A percentile compares a stretch with the other conserved stretches of the same genome.
Evolutionary conservation across 768 basidiomycete species (phyloP).

Genomic region (Tricholoma saponaceum): DNA sequence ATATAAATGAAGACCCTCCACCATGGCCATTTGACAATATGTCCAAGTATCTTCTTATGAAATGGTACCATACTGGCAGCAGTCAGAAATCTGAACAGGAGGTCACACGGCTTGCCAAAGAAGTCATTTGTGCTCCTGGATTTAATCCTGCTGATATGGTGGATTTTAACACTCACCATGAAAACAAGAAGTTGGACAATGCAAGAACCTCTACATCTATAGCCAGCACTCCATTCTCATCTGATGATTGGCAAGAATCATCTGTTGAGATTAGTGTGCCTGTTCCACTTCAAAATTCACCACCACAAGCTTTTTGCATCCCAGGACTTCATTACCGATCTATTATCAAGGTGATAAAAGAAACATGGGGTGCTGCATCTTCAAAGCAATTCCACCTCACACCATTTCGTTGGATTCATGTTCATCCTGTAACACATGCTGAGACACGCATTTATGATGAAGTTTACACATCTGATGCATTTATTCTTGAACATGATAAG

Average conservation of each 20-base stretch:
- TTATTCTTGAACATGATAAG: conserved; percentile 14
- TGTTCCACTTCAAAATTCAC: conserved; percentile 12
- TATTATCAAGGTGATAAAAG: conserved; percentile 20
- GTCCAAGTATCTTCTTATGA: neutral
- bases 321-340: conserved; percentile 21
- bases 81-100: conserved; percentile 13
- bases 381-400: conserved; percentile 18
- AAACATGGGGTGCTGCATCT: conserved; percentile 9
- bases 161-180: conserved; percentile 10
- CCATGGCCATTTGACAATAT: neutral
- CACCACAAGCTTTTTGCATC: conserved; percentile 5
- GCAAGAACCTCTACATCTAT: neutral
- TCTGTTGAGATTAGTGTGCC: conserved; percentile 26
- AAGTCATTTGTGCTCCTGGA: conserved; percentile 10
- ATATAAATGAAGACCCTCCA: neutral
- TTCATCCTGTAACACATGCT: conserved; percentile 5
- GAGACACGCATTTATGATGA: neutral
- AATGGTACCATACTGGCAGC: conserved; percentile 1
- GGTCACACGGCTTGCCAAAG: conserved; percentile 8
- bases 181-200: conserved; percentile 14
- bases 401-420: conserved; percentile 18
- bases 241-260: neutral
- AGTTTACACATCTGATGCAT: conserved; percentile 16
- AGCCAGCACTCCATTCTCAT: neutral
- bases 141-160: conserved; percentile 10